These are phyloP conservation scores for Vaccinium corymbosum DNA, from an alignment of 148 eudicot genomes.

Conservation along the genomic window DNA sequence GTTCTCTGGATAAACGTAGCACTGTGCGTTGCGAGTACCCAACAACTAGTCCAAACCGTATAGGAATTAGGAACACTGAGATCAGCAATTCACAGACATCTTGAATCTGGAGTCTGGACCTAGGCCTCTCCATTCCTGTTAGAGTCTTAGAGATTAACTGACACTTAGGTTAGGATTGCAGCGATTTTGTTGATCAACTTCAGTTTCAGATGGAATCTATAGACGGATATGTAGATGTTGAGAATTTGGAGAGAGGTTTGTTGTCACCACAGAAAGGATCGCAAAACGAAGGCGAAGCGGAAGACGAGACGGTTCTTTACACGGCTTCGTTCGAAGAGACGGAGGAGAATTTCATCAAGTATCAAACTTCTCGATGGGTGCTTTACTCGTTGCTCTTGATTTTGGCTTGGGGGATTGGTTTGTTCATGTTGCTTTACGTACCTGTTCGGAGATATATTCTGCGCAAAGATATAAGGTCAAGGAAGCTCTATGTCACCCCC, in stretches of 20 bases:
- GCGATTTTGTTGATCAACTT: no score
- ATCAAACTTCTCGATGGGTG: constrained; percentile 60
- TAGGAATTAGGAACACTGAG: no score
- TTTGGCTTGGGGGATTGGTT: constrained; percentile 86
- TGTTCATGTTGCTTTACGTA: constrained; percentile 69
- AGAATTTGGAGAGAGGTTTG: constrained; percentile 39
- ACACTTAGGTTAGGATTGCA: no score
- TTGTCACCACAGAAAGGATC: constrained; percentile 19
- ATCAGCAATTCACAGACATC: background rate
- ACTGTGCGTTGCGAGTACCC: background rate
- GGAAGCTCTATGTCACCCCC: constrained; percentile 62
- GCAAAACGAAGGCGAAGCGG: constrained; percentile 23
- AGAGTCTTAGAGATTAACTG: no score
- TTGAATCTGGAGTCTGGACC: background rate
- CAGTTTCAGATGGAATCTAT: constrained; percentile 31
- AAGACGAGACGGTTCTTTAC: constrained; percentile 38
- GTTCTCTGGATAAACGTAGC: background rate
- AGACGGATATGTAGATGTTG: constrained; percentile 43
- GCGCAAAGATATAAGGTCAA: constrained; percentile 59
- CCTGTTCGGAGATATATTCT: constrained; percentile 66
- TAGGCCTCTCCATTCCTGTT: no score
- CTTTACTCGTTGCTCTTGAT: constrained; percentile 60
- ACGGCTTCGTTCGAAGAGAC: constrained; percentile 61
- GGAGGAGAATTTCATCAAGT: constrained; percentile 69
- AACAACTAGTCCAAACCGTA: background rate